Conservation (phyloP, 2,329 filamentous ascomycete species). For the Lasiodiplodia citricola region DNA sequence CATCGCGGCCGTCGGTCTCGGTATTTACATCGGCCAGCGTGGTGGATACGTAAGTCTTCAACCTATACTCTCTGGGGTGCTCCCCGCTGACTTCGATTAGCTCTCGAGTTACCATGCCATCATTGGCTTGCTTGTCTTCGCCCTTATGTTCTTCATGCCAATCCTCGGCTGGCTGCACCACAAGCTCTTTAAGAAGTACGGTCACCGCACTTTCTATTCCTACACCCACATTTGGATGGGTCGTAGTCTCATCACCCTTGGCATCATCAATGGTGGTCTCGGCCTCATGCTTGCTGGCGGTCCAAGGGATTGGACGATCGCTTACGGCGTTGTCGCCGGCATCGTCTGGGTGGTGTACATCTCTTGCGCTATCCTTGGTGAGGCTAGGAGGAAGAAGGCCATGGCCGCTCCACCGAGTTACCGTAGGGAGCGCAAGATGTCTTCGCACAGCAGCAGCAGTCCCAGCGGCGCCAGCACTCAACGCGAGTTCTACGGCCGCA, state of each 20-base stretch:
- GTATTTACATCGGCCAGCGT: constrained; percentile 55
- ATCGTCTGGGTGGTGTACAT: constrained; percentile 44
- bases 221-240: constrained; percentile 61
- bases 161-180: constrained; percentile 58
- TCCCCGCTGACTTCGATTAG: constrained; percentile 31
- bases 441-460: constrained; percentile 16
- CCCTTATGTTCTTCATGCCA: constrained; percentile 59
- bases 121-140: constrained; percentile 57
- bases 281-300: constrained; percentile 53
- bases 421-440: not conserved
- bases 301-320: constrained; percentile 30
- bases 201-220: constrained; percentile 49
- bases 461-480: not conserved
- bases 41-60: constrained; percentile 37
- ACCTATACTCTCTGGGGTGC: not conserved
- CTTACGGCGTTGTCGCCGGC: constrained; percentile 41
- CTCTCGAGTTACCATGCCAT: constrained; percentile 53
- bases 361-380: constrained; percentile 36
- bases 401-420: not conserved
- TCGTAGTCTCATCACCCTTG: constrained; percentile 54
- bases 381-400: constrained; percentile 30
- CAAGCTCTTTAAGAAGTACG: constrained; percentile 51
- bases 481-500: constrained; percentile 20
- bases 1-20: constrained; percentile 57
- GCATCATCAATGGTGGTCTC: constrained; percentile 60